A percentile compares a stretch with the other conserved stretches of the same genome.
Evolutionary conservation across 163 green algal species (phyloP).

Genomic region (Coccomyxa subellipsoidea): DNA sequence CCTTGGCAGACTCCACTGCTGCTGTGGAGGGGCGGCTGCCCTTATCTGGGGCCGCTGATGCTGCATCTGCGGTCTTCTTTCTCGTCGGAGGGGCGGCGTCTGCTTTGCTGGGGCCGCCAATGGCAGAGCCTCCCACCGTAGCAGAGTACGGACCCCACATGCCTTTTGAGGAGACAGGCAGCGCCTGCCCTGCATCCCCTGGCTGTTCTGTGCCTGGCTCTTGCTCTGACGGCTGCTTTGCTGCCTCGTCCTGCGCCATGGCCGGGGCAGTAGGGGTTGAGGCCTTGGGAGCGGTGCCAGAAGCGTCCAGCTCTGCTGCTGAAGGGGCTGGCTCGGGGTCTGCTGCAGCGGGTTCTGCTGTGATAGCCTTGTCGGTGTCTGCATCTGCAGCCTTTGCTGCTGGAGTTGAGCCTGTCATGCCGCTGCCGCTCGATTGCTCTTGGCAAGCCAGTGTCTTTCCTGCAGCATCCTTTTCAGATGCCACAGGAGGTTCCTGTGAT

Average conservation of each 20-base stretch:
- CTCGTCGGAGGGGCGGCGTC: neutral
- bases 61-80: neutral
- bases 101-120: neutral
- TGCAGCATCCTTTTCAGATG: no score
- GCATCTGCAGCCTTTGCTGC: neutral
- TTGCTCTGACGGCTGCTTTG: neutral
- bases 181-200: neutral
- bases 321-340: no score
- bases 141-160: neutral
- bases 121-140: neutral
- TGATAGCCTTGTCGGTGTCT: neutral
- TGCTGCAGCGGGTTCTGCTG: neutral
- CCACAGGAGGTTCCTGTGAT: no score
- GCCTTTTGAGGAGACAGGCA: neutral
- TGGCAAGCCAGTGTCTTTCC: no score
- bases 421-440: neutral
- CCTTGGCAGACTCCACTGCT: no score
- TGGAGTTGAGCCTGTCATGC: neutral
- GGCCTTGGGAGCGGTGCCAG: neutral
- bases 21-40: no score
- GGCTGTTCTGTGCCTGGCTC: neutral
- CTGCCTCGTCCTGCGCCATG: neutral
- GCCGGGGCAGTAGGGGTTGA: neutral
- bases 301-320: neutral
- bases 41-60: no score